A percentile compares a stretch with the other conserved stretches of the same genome.
These are phyloP conservation scores for Starmera pachycereana DNA, from an alignment of 805 yeast species.

Conservation along the genomic window DNA sequence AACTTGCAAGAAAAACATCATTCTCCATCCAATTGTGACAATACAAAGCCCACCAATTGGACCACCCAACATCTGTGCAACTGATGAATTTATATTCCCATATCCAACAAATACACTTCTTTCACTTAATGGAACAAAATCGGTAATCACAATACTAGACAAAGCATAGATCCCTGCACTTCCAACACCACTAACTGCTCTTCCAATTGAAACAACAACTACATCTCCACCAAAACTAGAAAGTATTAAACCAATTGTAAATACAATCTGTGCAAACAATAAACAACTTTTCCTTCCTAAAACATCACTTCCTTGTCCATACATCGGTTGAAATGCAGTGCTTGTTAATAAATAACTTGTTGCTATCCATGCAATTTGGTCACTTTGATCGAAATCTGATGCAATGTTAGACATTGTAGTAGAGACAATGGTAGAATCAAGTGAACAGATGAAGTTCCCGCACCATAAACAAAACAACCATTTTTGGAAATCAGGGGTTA, in stretches of 20 bases:
- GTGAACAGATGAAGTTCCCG: constrained; percentile 40
- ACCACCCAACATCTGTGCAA: constrained; percentile 34
- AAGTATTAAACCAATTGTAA: constrained; percentile 33
- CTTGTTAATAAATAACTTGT: constrained; percentile 59
- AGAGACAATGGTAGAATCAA: constrained; percentile 53
- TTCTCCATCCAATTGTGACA: constrained; percentile 31
- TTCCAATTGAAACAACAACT: constrained; percentile 33
- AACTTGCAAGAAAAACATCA: constrained; percentile 32
- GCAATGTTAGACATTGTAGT: constrained; percentile 51
- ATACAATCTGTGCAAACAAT: constrained; percentile 31
- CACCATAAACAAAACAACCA: constrained; percentile 27
- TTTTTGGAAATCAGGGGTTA: background rate
- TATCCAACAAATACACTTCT: constrained; percentile 46
- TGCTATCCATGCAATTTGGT: constrained; percentile 57
- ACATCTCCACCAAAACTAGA: constrained; percentile 33
- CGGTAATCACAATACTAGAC: constrained; percentile 43
- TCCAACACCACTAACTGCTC: constrained; percentile 52
- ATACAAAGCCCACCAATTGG: constrained; percentile 32
- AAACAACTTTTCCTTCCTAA: constrained; percentile 41
- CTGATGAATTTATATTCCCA: constrained; percentile 28
- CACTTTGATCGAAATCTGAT: constrained; percentile 42
- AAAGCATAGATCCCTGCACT: constrained; percentile 45
- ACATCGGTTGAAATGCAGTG: constrained; percentile 66
- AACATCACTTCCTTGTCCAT: constrained; percentile 62
- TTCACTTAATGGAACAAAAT: constrained; percentile 41